Conservation (phyloP, 2,329 filamentous ascomycete genomes). For the Cryphonectria naterciae region DNA sequence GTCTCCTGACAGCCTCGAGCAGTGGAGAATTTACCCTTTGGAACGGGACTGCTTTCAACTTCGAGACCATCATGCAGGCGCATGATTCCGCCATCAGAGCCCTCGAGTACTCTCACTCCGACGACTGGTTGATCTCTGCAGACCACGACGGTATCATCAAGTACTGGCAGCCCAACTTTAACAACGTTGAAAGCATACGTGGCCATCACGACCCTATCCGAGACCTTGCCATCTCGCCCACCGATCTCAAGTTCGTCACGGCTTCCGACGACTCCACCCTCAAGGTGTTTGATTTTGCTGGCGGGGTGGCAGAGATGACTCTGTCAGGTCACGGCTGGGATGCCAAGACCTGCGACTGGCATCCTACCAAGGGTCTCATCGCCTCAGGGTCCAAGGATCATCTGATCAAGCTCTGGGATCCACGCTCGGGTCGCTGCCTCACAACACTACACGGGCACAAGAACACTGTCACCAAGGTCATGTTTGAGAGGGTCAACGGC, state of each 20-base stretch:
- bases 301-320: slow-evolving; percentile 79
- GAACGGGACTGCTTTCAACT: slow-evolving; percentile 99
- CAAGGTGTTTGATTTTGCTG: slow-evolving; percentile 96
- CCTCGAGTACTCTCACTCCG: slow-evolving; percentile 87
- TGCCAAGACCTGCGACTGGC: slow-evolving; percentile 96
- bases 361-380: slow-evolving; percentile 89
- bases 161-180: slow-evolving; percentile 99
- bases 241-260: slow-evolving; percentile 93
- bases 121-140: slow-evolving; percentile 95
- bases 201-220: slow-evolving; percentile 89
- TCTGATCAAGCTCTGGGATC: slow-evolving; percentile 96
- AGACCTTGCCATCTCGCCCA: slow-evolving; percentile 91
- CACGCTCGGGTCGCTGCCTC: slow-evolving; percentile 84
- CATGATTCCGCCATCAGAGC: slow-evolving; percentile 87
- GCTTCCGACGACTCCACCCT: slow-evolving; percentile 91
- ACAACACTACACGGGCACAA: slow-evolving; percentile 97
- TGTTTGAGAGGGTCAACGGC: slow-evolving; percentile 85
- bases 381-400: slow-evolving; percentile 98
- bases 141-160: slow-evolving; percentile 96
- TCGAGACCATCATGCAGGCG: slow-evolving; percentile 98
- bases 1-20: slow-evolving; percentile 89
- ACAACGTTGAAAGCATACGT: slow-evolving; percentile 94
- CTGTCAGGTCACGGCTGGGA: slow-evolving; percentile 97
- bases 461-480: slow-evolving; percentile 91
- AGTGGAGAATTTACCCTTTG: slow-evolving; percentile 98